Conservation (phyloP, 805 yeast genomes). For the Candida coquimbonensis region DNA sequence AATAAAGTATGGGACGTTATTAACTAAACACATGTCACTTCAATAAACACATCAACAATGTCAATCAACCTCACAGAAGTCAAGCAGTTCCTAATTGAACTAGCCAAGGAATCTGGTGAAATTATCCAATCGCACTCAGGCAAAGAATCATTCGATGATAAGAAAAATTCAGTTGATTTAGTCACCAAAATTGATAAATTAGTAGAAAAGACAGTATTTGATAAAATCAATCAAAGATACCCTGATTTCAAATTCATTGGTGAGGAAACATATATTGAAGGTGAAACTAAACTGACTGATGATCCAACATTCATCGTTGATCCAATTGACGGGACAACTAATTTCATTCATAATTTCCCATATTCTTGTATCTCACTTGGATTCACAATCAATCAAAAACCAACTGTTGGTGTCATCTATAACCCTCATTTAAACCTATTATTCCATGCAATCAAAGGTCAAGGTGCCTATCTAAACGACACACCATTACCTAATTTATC, state of each 20-base stretch:
- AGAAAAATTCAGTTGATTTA: constrained; percentile 53
- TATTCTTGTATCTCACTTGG: constrained; percentile 58
- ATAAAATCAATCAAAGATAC: constrained; percentile 30
- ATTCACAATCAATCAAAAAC: constrained; percentile 37
- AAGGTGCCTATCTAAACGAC: constrained; percentile 48
- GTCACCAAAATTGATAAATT: constrained; percentile 56
- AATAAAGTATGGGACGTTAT: too few relatives aligned
- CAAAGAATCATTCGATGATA: constrained; percentile 42
- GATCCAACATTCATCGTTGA: constrained; percentile 60
- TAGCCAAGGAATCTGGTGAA: constrained; percentile 42
- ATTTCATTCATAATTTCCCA: constrained; percentile 58
- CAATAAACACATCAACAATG: neutral
- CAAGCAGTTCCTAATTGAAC: constrained; percentile 28
- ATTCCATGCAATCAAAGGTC: constrained; percentile 48
- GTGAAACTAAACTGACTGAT: constrained; percentile 37
- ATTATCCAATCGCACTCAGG: constrained; percentile 45
- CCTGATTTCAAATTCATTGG: constrained; percentile 52
- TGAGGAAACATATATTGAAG: constrained; percentile 51
- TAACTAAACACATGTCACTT: too few relatives aligned
- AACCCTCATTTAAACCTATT: constrained; percentile 50
- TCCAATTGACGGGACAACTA: constrained; percentile 62
- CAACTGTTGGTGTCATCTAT: constrained; percentile 60
- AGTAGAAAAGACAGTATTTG: constrained; percentile 38
- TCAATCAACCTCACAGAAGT: constrained; percentile 23
- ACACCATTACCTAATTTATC: constrained; percentile 26